Conservation (phyloP, 2,329 filamentous ascomycete species). For the Colletotrichum melonis region DNA sequence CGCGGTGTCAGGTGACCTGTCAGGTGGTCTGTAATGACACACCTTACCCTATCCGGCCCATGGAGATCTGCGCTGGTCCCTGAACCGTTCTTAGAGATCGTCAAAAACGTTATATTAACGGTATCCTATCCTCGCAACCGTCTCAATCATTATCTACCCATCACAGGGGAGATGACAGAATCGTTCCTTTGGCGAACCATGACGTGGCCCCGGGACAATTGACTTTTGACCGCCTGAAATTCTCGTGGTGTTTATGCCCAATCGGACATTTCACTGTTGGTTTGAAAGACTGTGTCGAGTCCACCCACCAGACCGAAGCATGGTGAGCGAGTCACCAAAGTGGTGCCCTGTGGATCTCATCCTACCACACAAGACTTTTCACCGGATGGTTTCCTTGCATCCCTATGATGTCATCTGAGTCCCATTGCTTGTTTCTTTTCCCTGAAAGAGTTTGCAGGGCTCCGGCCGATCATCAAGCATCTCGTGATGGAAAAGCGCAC, state of each 20-base stretch:
- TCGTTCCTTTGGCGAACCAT: not conserved
- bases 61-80: not conserved
- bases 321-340: conserved; percentile 2
- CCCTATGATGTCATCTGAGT: conserved; percentile 25
- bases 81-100: conserved; percentile 12
- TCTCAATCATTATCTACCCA: not conserved
- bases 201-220: conserved; percentile 3
- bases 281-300: not conserved
- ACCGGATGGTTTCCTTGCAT: not conserved
- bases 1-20: conserved; percentile 32
- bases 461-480: conserved; percentile 16
- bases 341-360: not conserved
- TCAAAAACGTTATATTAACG: conserved; percentile 31
- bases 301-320: not conserved
- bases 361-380: conserved; percentile 1
- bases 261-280: not conserved
- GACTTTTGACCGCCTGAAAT: conserved; percentile 10
- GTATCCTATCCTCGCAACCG: conserved; percentile 1
- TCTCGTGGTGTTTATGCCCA: not conserved
- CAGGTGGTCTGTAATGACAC: not conserved
- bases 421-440: conserved; percentile 24
- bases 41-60: not conserved
- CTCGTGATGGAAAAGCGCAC: conserved; percentile 1
- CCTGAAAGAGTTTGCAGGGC: conserved; percentile 6
- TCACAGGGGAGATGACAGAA: not conserved